A percentile compares a stretch with the other conserved stretches of the same genome.
These are phyloP conservation scores for Hemisphaericaspora nanyangensis DNA, from an alignment of 805 yeast genomes.

Conservation along the genomic window DNA sequence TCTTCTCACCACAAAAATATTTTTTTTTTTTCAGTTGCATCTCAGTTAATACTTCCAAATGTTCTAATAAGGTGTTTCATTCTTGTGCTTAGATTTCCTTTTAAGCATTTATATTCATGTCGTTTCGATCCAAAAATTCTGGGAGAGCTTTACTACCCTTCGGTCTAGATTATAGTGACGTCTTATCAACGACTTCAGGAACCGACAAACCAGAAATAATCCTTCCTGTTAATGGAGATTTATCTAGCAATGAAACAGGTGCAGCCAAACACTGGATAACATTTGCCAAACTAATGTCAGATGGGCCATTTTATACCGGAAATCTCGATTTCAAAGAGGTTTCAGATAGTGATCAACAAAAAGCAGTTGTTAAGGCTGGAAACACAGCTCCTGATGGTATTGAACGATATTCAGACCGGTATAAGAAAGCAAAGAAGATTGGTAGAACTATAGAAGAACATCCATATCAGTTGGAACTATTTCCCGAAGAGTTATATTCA, in stretches of 20 bases:
- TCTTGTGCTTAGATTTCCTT: no score
- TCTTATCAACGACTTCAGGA: constrained; percentile 32
- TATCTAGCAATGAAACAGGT: constrained; percentile 47
- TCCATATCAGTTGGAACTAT: constrained; percentile 65
- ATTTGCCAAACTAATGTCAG: constrained; percentile 49
- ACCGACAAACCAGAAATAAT: constrained; percentile 43
- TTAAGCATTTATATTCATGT: no score
- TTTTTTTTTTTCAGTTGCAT: no score
- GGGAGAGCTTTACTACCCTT: constrained; percentile 58
- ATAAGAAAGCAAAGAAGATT: constrained; percentile 63
- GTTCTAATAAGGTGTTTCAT: no score
- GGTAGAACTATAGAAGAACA: constrained; percentile 74
- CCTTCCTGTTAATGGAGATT: constrained; percentile 63
- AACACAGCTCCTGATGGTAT: constrained; percentile 54
- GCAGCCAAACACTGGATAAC: constrained; percentile 55
- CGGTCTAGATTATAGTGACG: constrained; percentile 66
- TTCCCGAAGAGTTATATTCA: constrained; percentile 73
- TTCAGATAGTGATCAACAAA: constrained; percentile 6
- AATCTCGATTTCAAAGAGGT: constrained; percentile 26
- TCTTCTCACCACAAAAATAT: no score
- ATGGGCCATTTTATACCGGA: constrained; percentile 69
- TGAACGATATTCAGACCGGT: constrained; percentile 77
- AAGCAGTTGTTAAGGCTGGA: background rate
- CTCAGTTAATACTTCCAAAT: no score
- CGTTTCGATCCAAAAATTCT: constrained; percentile 48